Evolutionary conservation across 768 basidiomycete genomes (phyloP).

Genomic region (Termitomyces sp.): DNA sequence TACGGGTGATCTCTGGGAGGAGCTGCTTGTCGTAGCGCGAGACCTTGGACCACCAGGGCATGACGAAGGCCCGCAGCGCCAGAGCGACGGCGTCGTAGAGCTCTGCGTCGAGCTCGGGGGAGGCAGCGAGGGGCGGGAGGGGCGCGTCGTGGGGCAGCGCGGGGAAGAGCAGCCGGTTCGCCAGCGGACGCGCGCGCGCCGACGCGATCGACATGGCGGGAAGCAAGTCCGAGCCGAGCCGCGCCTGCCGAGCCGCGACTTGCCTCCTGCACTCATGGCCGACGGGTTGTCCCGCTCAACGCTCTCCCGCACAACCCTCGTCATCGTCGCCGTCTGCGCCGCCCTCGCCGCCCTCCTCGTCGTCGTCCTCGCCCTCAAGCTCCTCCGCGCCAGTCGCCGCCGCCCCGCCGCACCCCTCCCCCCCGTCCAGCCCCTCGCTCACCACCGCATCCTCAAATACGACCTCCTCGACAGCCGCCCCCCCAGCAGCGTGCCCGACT

Average conservation of each 20-base stretch:
- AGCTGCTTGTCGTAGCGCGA: constrained; percentile 83
- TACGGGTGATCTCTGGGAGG: constrained; percentile 63
- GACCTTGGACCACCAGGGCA: constrained; percentile 85
- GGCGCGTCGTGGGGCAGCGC: constrained; percentile 40
- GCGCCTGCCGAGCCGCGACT: neutral
- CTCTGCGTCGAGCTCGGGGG: constrained; percentile 62
- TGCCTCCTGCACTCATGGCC: constrained; percentile 13
- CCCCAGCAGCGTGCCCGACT: constrained; percentile 15
- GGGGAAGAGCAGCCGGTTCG: constrained; percentile 67
- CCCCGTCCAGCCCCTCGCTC: constrained; percentile 64
- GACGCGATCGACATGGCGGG: constrained; percentile 25
- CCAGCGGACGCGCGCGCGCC: constrained; percentile 32
- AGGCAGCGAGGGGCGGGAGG: constrained; percentile 41
- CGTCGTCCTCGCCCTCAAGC: constrained; percentile 34
- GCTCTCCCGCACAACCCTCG: constrained; percentile 40
- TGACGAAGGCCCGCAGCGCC: constrained; percentile 72
- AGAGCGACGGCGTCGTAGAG: constrained; percentile 82
- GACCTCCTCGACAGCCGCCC: constrained; percentile 18
- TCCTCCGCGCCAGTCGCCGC: constrained; percentile 33
- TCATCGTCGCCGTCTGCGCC: constrained; percentile 49
- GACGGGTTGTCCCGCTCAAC: too few species aligned
- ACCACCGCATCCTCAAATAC: constrained; percentile 49
- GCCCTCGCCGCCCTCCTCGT: constrained; percentile 39
- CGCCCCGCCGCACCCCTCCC: constrained; percentile 48
- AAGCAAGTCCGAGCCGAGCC: constrained; percentile 10